Percentiles rank a stretch among this genome's conserved stretches.
These are phyloP conservation scores for Yarrowia galli DNA, from an alignment of 1,139 yeast genomes.

Conservation along the genomic window DNA sequence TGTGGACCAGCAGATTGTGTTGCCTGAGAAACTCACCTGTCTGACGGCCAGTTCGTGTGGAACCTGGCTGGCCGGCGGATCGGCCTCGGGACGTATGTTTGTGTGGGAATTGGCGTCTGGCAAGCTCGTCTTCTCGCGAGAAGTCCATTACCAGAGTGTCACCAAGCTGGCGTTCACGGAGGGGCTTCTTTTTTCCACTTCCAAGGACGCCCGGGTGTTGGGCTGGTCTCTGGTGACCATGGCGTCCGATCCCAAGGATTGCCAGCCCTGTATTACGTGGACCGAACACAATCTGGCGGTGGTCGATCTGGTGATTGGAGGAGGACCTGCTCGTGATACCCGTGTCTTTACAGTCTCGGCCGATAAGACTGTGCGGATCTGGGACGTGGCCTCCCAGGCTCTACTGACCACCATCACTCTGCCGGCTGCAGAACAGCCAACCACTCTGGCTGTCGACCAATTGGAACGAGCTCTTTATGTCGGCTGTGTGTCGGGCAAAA, in stretches of 20 bases:
- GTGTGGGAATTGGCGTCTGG: conserved; percentile 92
- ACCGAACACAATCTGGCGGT: conserved; percentile 81
- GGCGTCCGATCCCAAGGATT: conserved; percentile 50
- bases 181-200: conserved; percentile 77
- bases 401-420: conserved; percentile 76
- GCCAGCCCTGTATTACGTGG: conserved; percentile 59
- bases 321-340: conserved; percentile 63
- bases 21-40: conserved; percentile 79
- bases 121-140: conserved; percentile 70
- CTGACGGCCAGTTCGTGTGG: conserved; percentile 59
- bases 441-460: conserved; percentile 74
- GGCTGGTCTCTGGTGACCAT: conserved; percentile 78
- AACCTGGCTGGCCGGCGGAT: conserved; percentile 70
- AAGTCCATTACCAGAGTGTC: conserved; percentile 84
- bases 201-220: conserved; percentile 79
- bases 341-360: conserved; percentile 72
- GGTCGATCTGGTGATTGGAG: conserved; percentile 64
- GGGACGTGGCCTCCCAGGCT: conserved; percentile 49
- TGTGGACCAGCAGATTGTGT: conserved; percentile 80
- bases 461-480: conserved; percentile 77
- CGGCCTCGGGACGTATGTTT: conserved; percentile 74
- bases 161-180: conserved; percentile 65
- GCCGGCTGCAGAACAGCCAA: conserved; percentile 57
- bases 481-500: conserved; percentile 70
- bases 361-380: conserved; percentile 74